Evolutionary conservation across 805 yeast genomes (phyloP).

Genomic region (Dipodascus geniculatus): DNA sequence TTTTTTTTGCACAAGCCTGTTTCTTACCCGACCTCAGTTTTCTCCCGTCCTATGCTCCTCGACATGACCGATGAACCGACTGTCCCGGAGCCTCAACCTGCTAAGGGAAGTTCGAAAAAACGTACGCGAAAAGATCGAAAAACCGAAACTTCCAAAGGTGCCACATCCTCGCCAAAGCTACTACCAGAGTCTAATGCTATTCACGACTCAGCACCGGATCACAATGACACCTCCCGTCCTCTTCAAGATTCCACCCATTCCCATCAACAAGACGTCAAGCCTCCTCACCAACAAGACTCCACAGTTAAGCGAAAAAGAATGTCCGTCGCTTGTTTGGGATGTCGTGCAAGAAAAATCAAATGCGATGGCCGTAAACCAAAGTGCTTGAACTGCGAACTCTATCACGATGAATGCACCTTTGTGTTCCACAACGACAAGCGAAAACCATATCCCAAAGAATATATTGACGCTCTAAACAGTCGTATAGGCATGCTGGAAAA

Average conservation of each 20-base stretch:
- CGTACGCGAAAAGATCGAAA: not conserved
- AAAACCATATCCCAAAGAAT: slow-evolving; percentile 9
- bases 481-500: slow-evolving; percentile 5
- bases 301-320: slow-evolving; percentile 6
- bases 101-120: not conserved
- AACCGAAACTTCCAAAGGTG: not conserved
- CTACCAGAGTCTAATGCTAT: not conserved
- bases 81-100: not conserved
- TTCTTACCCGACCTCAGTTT: no score
- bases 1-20: no score
- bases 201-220: no score
- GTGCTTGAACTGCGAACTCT: slow-evolving; percentile 7
- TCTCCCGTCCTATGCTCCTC: not conserved
- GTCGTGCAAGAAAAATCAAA: slow-evolving; percentile 4
- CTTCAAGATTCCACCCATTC: no score
- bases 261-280: no score
- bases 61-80: not conserved
- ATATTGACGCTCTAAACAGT: slow-evolving; percentile 4
- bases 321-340: slow-evolving; percentile 6
- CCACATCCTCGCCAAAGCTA: not conserved
- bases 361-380: slow-evolving; percentile 7
- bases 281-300: not conserved
- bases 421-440: slow-evolving; percentile 8
- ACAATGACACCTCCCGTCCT: no score
- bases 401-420: slow-evolving; percentile 5